Conservation (phyloP, 179 eudicot genomes). For the Dionaea muscipula region DNA sequence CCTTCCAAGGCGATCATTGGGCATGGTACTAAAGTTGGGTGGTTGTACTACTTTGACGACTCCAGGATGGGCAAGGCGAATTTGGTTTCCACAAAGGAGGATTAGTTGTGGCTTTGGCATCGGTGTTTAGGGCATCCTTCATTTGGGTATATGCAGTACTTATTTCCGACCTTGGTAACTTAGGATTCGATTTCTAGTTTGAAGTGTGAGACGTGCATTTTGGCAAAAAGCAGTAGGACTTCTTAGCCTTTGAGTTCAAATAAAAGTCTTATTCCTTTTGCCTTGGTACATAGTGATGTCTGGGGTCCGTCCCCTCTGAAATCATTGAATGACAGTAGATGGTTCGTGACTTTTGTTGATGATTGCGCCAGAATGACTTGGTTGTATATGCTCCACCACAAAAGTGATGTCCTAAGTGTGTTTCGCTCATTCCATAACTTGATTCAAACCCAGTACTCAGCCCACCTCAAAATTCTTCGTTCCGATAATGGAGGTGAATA, state of each 20-base stretch:
- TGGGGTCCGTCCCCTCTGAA: constrained; percentile 1
- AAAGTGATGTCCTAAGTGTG: neutral
- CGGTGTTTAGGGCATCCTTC: neutral
- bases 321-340: neutral
- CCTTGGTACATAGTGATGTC: constrained; percentile 6
- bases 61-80: too few relatives aligned
- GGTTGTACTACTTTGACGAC: constrained; percentile 3
- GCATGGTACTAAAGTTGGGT: constrained; percentile 5
- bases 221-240: neutral
- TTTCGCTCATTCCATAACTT: neutral
- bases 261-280: neutral
- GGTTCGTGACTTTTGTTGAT: constrained; percentile 8
- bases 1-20: neutral
- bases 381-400: neutral
- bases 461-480: neutral
- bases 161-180: neutral
- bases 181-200: neutral
- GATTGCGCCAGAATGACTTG: constrained; percentile 5
- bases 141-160: neutral
- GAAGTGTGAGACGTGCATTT: neutral
- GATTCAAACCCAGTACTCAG: constrained; percentile 4
- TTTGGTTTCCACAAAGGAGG: too few relatives aligned
- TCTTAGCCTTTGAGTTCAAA: neutral
- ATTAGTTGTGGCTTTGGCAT: neutral
- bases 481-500: constrained; percentile 8